A percentile compares a stretch with the other conserved stretches of the same genome.
Conservation (phyloP, 2,329 filamentous ascomycete genomes). For the Cladosporium sp. region DNA sequence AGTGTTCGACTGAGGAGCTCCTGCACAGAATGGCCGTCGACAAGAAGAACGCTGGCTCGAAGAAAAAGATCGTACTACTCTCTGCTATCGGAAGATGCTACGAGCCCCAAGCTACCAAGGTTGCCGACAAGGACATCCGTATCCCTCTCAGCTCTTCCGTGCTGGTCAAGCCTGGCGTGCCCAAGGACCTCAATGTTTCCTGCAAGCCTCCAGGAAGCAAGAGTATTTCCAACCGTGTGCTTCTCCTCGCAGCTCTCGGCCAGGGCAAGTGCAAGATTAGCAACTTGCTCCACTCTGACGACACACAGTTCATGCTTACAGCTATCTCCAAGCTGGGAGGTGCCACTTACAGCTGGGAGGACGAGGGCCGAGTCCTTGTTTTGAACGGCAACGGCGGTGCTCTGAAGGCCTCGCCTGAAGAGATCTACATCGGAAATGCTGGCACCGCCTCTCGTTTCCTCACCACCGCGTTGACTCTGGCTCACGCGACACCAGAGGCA, state of each 20-base stretch:
- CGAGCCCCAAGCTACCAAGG: conserved; percentile 84
- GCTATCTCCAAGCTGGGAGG: conserved; percentile 84
- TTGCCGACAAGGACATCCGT: conserved; percentile 82
- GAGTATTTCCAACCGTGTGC: conserved; percentile 92
- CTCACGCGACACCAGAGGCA: conserved; percentile 62
- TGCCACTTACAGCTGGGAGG: conserved; percentile 89
- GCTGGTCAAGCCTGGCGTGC: conserved; percentile 71
- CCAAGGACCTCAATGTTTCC: conserved; percentile 64
- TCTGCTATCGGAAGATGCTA: conserved; percentile 86
- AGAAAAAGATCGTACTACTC: conserved; percentile 94
- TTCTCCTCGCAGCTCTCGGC: conserved; percentile 90
- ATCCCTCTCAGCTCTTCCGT: conserved; percentile 80
- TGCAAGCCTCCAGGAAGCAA: conserved; percentile 94
- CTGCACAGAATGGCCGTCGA: conserved; percentile 95
- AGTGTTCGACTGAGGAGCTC: conserved; percentile 81
- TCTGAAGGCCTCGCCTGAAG: conserved; percentile 71
- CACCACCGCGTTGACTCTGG: conserved; percentile 86
- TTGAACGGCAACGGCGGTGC: conserved; percentile 89
- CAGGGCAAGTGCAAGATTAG: conserved; percentile 82
- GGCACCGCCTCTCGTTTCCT: conserved; percentile 95
- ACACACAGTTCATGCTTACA: conserved; percentile 95
- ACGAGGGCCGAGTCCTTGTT: conserved; percentile 86
- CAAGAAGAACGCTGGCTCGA: conserved; percentile 95
- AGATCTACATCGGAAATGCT: conserved; percentile 92
- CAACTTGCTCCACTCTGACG: conserved; percentile 93